A percentile compares a stretch with the other conserved stretches of the same genome.
phyloP scores from a whole-genome alignment of 1,284 basidiomycete genomes.

The Sporisorium reilianum region DNA sequence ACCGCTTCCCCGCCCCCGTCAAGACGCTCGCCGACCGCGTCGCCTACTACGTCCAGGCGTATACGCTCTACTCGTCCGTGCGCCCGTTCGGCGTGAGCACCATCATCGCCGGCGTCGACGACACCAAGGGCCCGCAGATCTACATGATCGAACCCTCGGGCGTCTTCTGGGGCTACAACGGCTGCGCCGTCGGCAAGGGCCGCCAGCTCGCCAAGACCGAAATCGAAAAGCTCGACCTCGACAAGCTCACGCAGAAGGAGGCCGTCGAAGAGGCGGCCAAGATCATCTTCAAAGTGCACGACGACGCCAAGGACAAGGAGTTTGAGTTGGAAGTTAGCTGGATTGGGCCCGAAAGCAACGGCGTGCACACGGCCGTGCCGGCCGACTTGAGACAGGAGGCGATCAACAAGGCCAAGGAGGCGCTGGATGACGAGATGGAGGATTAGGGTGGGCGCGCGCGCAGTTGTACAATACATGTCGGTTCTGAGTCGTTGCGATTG shows the following conservation, averaged over 20 bases:
- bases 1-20: conserved; percentile 81
- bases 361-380: conserved; percentile 84
- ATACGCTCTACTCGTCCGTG: conserved; percentile 97
- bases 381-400: conserved; percentile 85
- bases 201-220: conserved; percentile 97
- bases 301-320: conserved; percentile 95
- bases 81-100: conserved; percentile 96
- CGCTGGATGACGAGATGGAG: conserved; percentile 86
- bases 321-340: conserved; percentile 99
- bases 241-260: conserved; percentile 76
- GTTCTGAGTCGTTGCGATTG: background rate
- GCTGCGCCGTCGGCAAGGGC: conserved; percentile 89
- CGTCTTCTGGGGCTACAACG: conserved; percentile 78
- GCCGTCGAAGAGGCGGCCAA: conserved; percentile 67
- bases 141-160: conserved; percentile 96
- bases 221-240: conserved; percentile 91
- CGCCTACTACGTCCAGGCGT: conserved; percentile 90
- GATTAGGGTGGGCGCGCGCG: conserved; percentile 67
- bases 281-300: conserved; percentile 92
- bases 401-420: conserved; percentile 87
- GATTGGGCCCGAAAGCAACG: conserved; percentile 88
- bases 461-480: background rate
- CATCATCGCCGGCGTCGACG: conserved; percentile 89
- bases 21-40: conserved; percentile 88
- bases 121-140: conserved; percentile 78